Conservation (phyloP, 352 stramenopile genomes). For the Phytophthora pluvialis region DNA sequence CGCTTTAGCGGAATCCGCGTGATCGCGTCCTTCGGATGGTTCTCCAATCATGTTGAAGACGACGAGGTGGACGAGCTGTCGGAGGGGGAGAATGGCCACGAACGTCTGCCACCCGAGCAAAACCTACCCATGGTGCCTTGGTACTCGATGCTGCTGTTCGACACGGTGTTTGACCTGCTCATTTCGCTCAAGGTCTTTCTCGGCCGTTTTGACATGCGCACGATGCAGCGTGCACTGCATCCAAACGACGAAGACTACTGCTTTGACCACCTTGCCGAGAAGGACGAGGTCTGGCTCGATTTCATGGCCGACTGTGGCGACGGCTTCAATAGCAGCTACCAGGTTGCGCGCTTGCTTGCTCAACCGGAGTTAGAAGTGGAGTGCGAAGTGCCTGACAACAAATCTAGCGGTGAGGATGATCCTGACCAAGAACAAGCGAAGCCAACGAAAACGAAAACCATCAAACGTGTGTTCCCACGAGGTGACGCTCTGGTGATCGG, state of each 20-base stretch:
- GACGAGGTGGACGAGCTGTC: constrained; percentile 44
- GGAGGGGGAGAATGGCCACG: constrained; percentile 54
- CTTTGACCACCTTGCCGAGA: constrained; percentile 82
- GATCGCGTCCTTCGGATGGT: constrained; percentile 80
- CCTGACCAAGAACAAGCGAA: constrained; percentile 21
- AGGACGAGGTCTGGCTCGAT: constrained; percentile 92
- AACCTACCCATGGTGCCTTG: constrained; percentile 93
- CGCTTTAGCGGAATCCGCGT: constrained; percentile 81
- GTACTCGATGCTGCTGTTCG: constrained; percentile 94
- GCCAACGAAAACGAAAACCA: constrained; percentile 43
- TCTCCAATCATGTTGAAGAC: constrained; percentile 56
- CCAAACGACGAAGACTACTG: constrained; percentile 74
- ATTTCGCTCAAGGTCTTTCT: constrained; percentile 95
- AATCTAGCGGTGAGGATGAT: constrained; percentile 8
- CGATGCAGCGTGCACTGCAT: constrained; percentile 90
- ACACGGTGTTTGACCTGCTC: constrained; percentile 92
- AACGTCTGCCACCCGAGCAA: constrained; percentile 73
- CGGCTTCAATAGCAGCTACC: constrained; percentile 94
- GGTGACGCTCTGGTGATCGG: constrained; percentile 92
- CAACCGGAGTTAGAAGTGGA: constrained; percentile 88
- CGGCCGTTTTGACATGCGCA: constrained; percentile 89
- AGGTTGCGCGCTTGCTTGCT: constrained; percentile 91
- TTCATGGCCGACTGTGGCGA: constrained; percentile 95
- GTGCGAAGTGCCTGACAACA: constrained; percentile 43
- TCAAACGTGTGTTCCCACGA: constrained; percentile 72